These are phyloP conservation scores for Lodderomyces margitis DNA, from an alignment of 1,139 yeast genomes.

Conservation along the genomic window DNA sequence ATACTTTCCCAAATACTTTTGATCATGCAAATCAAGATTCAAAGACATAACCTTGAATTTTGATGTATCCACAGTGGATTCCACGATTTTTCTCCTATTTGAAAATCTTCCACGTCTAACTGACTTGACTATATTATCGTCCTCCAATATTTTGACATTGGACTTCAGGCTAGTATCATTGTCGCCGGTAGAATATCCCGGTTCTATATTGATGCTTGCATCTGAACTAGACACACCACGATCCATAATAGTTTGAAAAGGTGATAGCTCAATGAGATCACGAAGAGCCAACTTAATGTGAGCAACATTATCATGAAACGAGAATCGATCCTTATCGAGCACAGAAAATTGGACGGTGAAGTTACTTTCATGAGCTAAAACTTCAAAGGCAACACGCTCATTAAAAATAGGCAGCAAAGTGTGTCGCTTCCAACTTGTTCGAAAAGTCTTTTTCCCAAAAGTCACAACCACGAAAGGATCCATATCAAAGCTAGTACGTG, in stretches of 20 bases:
- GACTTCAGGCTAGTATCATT: constrained; percentile 17
- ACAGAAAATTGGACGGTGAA: constrained; percentile 70
- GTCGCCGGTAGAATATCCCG: constrained; percentile 15
- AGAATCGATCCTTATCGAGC: constrained; percentile 79
- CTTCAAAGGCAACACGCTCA: constrained; percentile 78
- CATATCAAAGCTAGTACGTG: constrained; percentile 83
- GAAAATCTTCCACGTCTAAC: constrained; percentile 29
- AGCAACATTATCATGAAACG: constrained; percentile 83
- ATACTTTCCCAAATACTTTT: constrained; percentile 36
- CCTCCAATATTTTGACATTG: constrained; percentile 27
- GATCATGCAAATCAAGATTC: constrained; percentile 31
- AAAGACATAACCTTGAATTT: constrained; percentile 44
- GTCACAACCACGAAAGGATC: constrained; percentile 94
- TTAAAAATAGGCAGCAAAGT: constrained; percentile 80
- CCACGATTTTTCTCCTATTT: constrained; percentile 25
- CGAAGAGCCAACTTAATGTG: constrained; percentile 51
- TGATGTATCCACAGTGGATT: constrained; percentile 38
- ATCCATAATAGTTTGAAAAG: constrained; percentile 8
- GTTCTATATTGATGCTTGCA: not conserved
- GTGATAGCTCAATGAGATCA: constrained; percentile 36
- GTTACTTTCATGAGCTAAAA: constrained; percentile 61
- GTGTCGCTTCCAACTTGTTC: constrained; percentile 85
- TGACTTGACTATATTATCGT: constrained; percentile 29
- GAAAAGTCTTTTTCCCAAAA: constrained; percentile 82
- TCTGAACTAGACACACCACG: constrained; percentile 2